Evolutionary conservation across 371 early-diverging fungal species (phyloP), one percentile per base, ranked within the genome.

Genomic region (Lichtheimia ornata): DNA sequence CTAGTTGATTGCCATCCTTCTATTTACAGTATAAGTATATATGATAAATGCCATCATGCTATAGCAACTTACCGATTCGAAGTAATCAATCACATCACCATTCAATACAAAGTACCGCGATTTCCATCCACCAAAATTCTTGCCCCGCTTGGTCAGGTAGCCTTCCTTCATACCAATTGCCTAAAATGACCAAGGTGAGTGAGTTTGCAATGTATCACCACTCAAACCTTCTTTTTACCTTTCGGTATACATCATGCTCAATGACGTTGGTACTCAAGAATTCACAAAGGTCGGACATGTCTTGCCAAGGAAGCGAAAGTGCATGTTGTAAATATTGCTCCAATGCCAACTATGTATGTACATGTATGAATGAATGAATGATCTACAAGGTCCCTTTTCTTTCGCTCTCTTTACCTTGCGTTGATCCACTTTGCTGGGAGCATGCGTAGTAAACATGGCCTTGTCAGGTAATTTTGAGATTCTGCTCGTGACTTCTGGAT

Each of bases 81-180:
- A 88, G 71, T 91, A 93, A 56, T 91, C 87, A 25, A 94, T 70
- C 15, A 83, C 64, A 5, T 78, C 79, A 27, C 71, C 74, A 51
- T 79, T 73, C 47, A 88, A 75, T 42, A 84, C 76, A 77, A 91
- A 94, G 75, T 85, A 94, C 45, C 94, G 80, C 24, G 87, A 71
- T 67, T 94, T 93, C 91, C 93, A 92, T 5, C 91, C 90, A 53
- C 94, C 93, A 83, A 92, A 90, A 70, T 88, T 90, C 69, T 92
- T 93, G 44, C 92, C 94, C 72, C 89, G 85, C 71, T 95, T 94
- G 52, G 88, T 85, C 58, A 94, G 75, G 60, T 90, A 91, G 4
- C 96, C 96, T 77, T 92, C 70, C 93, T 61, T 60, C 20, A 35
- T 40, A 15, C 56, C 61, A 5, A 59, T 44, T 22, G 56, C 62